A percentile compares a stretch with the other conserved stretches of the same genome.
These are phyloP conservation scores for Metschnikowia rubicola DNA, from an alignment of 805 yeast genomes.

Conservation along the genomic window DNA sequence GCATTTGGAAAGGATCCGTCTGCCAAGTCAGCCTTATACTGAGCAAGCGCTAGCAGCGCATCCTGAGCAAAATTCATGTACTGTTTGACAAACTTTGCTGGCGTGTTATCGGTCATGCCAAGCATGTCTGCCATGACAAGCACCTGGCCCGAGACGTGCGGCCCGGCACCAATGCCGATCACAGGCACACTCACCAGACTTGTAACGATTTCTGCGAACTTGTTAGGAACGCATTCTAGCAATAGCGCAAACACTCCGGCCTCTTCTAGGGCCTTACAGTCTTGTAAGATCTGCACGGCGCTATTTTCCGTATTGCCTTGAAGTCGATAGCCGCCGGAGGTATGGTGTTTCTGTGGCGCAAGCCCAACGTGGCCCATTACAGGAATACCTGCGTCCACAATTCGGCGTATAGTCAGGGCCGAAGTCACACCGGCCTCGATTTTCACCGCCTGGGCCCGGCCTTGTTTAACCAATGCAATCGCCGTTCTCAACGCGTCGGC, in stretches of 20 bases:
- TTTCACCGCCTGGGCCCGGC: constrained; percentile 71
- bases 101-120: constrained; percentile 57
- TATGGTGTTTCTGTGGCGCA: constrained; percentile 81
- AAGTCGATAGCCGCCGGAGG: constrained; percentile 82
- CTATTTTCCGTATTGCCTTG: constrained; percentile 63
- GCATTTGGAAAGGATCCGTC: constrained; percentile 54
- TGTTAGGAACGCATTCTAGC: constrained; percentile 82
- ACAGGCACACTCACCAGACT: constrained; percentile 64
- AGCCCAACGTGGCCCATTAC: constrained; percentile 90
- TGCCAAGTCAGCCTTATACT: constrained; percentile 61
- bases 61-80: constrained; percentile 51
- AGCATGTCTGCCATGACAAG: constrained; percentile 81
- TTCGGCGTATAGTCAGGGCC: constrained; percentile 47
- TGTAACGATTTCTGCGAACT: constrained; percentile 65
- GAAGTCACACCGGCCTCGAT: constrained; percentile 75
- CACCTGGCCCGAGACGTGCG: constrained; percentile 80
- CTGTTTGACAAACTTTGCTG: constrained; percentile 68
- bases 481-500: constrained; percentile 63
- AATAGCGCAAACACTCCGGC: constrained; percentile 77
- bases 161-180: constrained; percentile 96
- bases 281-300: constrained; percentile 57
- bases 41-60: constrained; percentile 49
- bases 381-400: constrained; percentile 74
- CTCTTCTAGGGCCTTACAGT: constrained; percentile 65
- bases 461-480: constrained; percentile 48